These are phyloP conservation scores for Wallacemonas sp. DNA, from an alignment of 208 protist genomes.

Conservation along the genomic window DNA sequence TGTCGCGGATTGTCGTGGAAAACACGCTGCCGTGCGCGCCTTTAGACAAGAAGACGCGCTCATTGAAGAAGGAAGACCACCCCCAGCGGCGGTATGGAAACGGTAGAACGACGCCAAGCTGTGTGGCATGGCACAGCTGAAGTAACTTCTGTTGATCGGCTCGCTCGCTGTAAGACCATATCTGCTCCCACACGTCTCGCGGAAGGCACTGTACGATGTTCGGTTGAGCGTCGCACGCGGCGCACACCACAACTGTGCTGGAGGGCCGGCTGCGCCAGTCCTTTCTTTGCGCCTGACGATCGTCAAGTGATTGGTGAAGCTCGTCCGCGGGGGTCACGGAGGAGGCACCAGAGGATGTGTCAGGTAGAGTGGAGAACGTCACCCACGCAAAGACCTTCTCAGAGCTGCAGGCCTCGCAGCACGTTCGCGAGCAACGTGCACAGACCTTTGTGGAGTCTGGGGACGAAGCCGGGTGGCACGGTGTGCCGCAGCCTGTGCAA, in stretches of 20 bases:
- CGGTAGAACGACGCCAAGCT: conserved; percentile 38
- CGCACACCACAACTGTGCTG: conserved; percentile 5
- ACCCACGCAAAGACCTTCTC: conserved; percentile 4
- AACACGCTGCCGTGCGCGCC: conserved; percentile 48
- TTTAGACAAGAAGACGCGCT: conserved; percentile 38
- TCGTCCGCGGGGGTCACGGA: not conserved
- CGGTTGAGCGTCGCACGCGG: conserved; percentile 22
- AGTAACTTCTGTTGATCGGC: conserved; percentile 18
- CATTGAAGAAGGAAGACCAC: conserved; percentile 44
- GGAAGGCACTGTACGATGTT: conserved; percentile 26
- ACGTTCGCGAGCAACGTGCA: not conserved
- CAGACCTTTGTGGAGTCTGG: not conserved
- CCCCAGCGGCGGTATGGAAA: conserved; percentile 33
- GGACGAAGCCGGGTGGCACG: not conserved
- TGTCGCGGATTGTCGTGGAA: conserved; percentile 21
- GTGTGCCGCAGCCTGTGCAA: not conserved
- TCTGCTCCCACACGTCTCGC: conserved; percentile 21
- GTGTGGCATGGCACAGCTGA: conserved; percentile 41
- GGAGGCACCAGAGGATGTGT: not conserved
- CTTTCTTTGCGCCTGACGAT: too few species aligned
- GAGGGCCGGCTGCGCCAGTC: too few species aligned
- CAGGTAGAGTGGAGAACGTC: not conserved
- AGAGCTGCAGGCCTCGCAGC: not conserved
- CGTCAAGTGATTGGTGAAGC: not conserved
- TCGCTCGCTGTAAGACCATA: conserved; percentile 36